Conservation (phyloP, 306 rosid species). For the Vicia faba region DNA sequence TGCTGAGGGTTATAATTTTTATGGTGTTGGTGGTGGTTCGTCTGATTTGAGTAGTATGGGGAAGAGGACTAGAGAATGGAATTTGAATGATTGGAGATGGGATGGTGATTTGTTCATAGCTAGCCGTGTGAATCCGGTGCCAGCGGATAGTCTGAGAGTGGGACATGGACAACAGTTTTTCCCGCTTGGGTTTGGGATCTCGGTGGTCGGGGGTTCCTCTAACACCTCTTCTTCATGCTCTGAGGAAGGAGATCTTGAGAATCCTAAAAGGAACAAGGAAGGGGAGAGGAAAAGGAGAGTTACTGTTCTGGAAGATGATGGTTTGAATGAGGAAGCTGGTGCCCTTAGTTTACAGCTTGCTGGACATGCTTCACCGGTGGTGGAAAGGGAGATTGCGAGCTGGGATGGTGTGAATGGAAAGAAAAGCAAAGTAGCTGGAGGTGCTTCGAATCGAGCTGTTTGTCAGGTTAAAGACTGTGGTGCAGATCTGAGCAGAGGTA, state of each 20-base stretch:
- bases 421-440: constrained; percentile 67
- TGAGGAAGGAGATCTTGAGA: constrained; percentile 62
- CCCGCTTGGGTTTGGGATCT: constrained; percentile 55
- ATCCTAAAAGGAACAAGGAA: constrained; percentile 57
- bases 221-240: constrained; percentile 81
- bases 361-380: constrained; percentile 49
- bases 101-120: constrained; percentile 89
- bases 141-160: constrained; percentile 44
- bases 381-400: constrained; percentile 55
- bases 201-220: constrained; percentile 57
- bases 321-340: constrained; percentile 55
- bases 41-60: constrained; percentile 56
- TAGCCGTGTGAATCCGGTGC: constrained; percentile 54
- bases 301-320: constrained; percentile 59
- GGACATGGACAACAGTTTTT: constrained; percentile 61
- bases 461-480: constrained; percentile 96
- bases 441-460: constrained; percentile 60
- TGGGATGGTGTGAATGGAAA: constrained; percentile 67
- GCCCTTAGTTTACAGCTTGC: constrained; percentile 67
- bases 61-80: constrained; percentile 72
- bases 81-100: constrained; percentile 83
- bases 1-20: constrained; percentile 47
- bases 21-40: constrained; percentile 47
- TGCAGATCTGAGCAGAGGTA: constrained; percentile 81
- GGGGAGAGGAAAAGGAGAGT: constrained; percentile 73